Base-by-base conservation (phyloP, 805 yeast species). In the Metschnikowia lochheadii region DNA sequence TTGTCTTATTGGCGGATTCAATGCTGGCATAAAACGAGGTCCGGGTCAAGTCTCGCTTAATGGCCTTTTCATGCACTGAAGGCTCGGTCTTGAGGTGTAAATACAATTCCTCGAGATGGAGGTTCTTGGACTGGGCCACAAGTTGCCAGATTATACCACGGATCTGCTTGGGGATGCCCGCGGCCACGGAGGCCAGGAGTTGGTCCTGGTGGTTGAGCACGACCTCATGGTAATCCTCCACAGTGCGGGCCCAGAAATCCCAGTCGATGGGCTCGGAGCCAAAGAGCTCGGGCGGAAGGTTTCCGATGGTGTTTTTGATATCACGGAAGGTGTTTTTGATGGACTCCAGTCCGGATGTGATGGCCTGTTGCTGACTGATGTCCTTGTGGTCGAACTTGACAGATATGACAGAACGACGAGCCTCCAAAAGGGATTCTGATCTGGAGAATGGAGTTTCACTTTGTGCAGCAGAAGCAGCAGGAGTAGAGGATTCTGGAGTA, bases 101-200 rank as follows among this genome's bases (percentile, higher is more conserved):
- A 64, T 81, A 87, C 40, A 81, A 75, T 54, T 83, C 88, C 53
- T 80, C 85, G 47, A 83, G 66, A 46, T 78, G 76, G 29, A 79
- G 71, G 33, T 85, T 82, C 60, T 91, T 91, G 7, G 96, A 85
- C 54, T 83, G 81, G 15, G 96, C 79, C 49, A 90, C 84, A 45
- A 89, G 73, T 69, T 91, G 97, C 99, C 99, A 92, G 18, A 92
- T 79, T 56, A 91, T 83, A 2, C 97, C 96, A 55, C 98, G 75
- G 46, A 92, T 76, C 55, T 87, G 94, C 41, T 78, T 71, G 13
- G 99, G 98, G 38, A 92, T 84, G 44, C 98, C 98, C 8, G 72
- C 70, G 10, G 62, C 56, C 17, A 94, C 79, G 40, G 86, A 82
- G 36, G 68, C 63, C 42, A 83, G 78, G 51, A 92, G 74, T 55